phyloP scores from a whole-genome alignment of 192 early-diverging fungal species.

The Backusella tarrabulga region DNA sequence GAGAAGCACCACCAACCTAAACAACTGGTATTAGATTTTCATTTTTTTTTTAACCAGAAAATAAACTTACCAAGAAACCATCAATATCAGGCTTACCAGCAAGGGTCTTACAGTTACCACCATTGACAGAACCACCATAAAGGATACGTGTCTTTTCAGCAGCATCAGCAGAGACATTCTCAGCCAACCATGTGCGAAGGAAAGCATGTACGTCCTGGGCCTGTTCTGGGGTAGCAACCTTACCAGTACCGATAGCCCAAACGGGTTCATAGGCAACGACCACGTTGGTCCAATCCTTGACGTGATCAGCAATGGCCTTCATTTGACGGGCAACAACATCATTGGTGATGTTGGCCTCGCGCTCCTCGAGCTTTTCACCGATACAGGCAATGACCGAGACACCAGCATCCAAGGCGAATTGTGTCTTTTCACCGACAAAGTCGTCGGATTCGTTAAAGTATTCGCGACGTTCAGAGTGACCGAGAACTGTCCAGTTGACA shows the following conservation, averaged over 20 bases:
- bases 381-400: constrained; percentile 94
- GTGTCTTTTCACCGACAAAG: constrained; percentile 85
- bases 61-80: constrained; percentile 81
- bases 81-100: constrained; percentile 90
- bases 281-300: constrained; percentile 89
- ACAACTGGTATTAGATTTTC: background rate
- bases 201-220: constrained; percentile 94
- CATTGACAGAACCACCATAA: constrained; percentile 97
- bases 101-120: constrained; percentile 56
- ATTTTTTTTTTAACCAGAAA: background rate
- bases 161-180: constrained; percentile 80
- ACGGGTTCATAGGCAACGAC: constrained; percentile 99
- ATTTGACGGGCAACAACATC: constrained; percentile 89
- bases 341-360: constrained; percentile 85
- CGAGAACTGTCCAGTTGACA: constrained; percentile 94
- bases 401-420: constrained; percentile 81
- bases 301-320: constrained; percentile 71
- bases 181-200: constrained; percentile 85
- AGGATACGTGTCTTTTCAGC: constrained; percentile 90
- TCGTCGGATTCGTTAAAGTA: constrained; percentile 88
- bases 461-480: constrained; percentile 98
- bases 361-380: constrained; percentile 95
- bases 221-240: constrained; percentile 93
- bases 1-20: constrained; percentile 88
- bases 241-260: constrained; percentile 99